Evolutionary conservation across 2,329 filamentous ascomycete species (phyloP).

Genomic region (Fusarium sp.): DNA sequence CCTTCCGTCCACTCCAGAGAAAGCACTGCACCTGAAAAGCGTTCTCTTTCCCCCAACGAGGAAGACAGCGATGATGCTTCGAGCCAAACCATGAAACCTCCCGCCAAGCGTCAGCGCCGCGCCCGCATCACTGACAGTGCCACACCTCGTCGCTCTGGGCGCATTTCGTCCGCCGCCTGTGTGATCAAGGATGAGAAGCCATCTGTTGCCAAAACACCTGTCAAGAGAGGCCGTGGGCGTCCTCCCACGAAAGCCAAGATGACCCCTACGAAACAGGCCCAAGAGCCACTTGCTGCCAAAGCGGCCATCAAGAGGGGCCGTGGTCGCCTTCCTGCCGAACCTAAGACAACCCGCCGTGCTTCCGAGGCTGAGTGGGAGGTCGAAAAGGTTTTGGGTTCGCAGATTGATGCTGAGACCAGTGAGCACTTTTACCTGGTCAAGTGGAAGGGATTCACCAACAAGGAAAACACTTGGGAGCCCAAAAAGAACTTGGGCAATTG

Average conservation of each 20-base stretch:
- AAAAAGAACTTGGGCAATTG: conserved; percentile 61
- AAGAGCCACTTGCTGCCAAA: neutral
- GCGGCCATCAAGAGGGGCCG: conserved; percentile 3
- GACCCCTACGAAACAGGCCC: neutral
- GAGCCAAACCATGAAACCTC: neutral
- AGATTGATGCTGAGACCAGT: conserved; percentile 56
- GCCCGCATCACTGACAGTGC: neutral
- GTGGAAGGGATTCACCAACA: conserved; percentile 64
- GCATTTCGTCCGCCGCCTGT: conserved; percentile 8
- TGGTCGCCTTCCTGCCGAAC: conserved; percentile 13
- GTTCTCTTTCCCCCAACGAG: conserved; percentile 1
- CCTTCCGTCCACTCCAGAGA: neutral
- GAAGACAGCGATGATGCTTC: neutral
- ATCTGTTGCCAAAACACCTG: neutral
- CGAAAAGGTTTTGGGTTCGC: conserved; percentile 62
- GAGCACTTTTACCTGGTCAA: conserved; percentile 65
- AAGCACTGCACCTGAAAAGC: conserved; percentile 5
- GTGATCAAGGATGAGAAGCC: conserved; percentile 2
- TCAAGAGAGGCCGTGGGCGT: conserved; percentile 31
- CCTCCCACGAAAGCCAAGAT: conserved; percentile 30
- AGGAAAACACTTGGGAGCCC: conserved; percentile 69
- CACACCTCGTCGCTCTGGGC: conserved; percentile 33
- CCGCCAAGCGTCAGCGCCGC: conserved; percentile 31
- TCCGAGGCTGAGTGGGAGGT: conserved; percentile 60
- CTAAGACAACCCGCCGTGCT: conserved; percentile 28